Base-by-base conservation (phyloP, 108 stramenopile genomes). In the Cyclotella cryptica region DNA sequence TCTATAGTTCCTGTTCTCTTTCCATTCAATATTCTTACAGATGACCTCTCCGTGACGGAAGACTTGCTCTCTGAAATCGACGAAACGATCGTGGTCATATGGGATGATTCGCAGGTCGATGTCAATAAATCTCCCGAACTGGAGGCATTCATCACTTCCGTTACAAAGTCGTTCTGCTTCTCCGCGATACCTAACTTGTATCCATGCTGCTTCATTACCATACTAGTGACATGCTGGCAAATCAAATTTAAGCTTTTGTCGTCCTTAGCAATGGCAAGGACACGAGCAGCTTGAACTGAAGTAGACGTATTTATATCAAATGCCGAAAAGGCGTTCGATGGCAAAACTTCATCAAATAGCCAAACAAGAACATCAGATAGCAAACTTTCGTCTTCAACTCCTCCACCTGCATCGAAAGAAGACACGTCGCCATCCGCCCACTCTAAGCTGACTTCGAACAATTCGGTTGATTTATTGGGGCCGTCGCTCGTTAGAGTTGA, bases 161-260 rank as follows among this genome's bases (percentile, higher is more conserved):
- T 26, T n/a, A 40, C 27, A 62, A 63, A 40, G 60, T 66, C 52
- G 10, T 41, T 39, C 40, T 61, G 22, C 60, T 49, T 35, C 14
- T 79, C 82, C 24, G 57, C 27, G 28, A 19, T 43, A 41, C n/a
- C 45, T 46, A 41, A 61, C 19, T 43, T 63, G 39, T 53, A 69
- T 14, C 60, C 22, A 74, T 70, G 42, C 24, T 71, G 43, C 29
- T 52, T 66, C 39, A 44, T 64, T n/a, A 87, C 85, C 29, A 29
- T 58, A 18, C 81, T 69, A 2, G 83, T 66, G 27, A 88, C 72
- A 43, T 83, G 74, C 24, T 77, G 71, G 59, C 91, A 90, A 43
- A 92, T 73, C 7, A 27, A 28, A 70, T 92, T 89, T 41, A 92
- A 87, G 75, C 89, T 85, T 18, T 52, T 65, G 30, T 87, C 77